Base-by-base conservation (phyloP, 345 rosid genomes). In the Hypericum androsaemum region DNA sequence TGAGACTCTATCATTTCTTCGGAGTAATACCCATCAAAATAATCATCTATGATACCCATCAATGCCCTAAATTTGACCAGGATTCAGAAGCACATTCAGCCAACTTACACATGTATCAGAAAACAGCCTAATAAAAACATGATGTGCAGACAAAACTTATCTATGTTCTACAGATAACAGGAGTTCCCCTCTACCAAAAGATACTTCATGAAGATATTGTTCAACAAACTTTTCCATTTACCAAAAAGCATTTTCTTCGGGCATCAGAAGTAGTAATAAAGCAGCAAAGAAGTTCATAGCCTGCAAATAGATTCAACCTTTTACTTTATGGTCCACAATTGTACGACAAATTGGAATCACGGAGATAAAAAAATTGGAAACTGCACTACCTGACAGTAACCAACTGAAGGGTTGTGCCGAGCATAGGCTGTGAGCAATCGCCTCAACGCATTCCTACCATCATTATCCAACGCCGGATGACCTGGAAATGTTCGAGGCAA, bases 221-320 rank as follows among this genome's bases (percentile, higher is more conserved):
- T 41, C 43, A 66, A 72, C 37, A 13, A 55, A 68, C 51, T 50
- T 69, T 40, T 15, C 59, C 51, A 69, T 79, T 63, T 79, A 92
- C 99, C 99, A 88, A 73, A 94, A 94, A 54, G 99, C 99, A 83
- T 94, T 94, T 79, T 94, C 99, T 78, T 94, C 99, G 0, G 99
- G 95, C 99, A 94, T 94, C 76, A 94, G 76, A 68, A 94, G 88
- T 54, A 94, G 90, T 56, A 94, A 83, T 61, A 94, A 74, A 17
- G 97, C 99, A 66, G 99, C 97, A 73, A 94, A 94, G 74, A 94
- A 94, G 68, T 94, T 94, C 99, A 94, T 94, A 49, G 99, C 99
- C 99, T 94, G 89, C 67, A 62, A 11, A 40, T n/a, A 15, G 32
- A 60, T 54, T 50, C 40, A 13, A 67, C 12, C 43, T 56, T 14